Base-by-base conservation (phyloP, 345 rosid species). In the Gossypium turneri region DNA sequence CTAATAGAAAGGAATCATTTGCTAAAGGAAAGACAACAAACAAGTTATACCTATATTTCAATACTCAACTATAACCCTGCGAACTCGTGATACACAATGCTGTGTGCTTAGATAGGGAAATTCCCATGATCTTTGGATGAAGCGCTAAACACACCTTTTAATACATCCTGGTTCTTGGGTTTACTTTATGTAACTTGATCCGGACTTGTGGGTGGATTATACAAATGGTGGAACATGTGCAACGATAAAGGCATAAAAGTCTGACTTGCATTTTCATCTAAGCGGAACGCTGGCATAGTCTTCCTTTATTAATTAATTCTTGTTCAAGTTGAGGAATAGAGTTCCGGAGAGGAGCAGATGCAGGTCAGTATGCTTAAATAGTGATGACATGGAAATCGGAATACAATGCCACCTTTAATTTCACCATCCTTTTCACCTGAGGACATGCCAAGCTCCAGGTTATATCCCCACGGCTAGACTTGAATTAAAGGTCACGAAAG, bases 331-430 rank as follows among this genome's bases (percentile, higher is more conserved):
- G 79, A 80, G 41, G 85, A 76, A 71, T 19, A 76, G 3, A 47
- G 74, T 60, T 79, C 73, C 5, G 70, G 57, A 1, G 64, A 22
- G 51, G 85, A 29, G 38, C 5, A 77, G 12, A 80, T 45, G 29
- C 3, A 56, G 47, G 73, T 67, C 56, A 83, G 82, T 52, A 68
- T 20, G 63, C 80, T 53, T 17, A 80, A 29, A 81, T 41, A 83
- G 81, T 2, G 78, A 20, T 9, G 79, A 74, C 73, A 85, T 44
- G 41, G 34, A 34, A 34, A 34, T 34, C 1, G 69, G 82, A 79
- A 47, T 9, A 60, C 82, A 80, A 72, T 11, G 86, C 78, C 63
- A 78, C 65, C 70, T 75, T 80, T 72, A 83, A 51, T 62, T 79
- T 70, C 38, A 29, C 38, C 5, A 29, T 29, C 38, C 38, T 29